Percentiles rank a stretch among this genome's conserved stretches.
These are phyloP conservation scores for Candida alai DNA, from an alignment of 805 yeast genomes.

Conservation along the genomic window DNA sequence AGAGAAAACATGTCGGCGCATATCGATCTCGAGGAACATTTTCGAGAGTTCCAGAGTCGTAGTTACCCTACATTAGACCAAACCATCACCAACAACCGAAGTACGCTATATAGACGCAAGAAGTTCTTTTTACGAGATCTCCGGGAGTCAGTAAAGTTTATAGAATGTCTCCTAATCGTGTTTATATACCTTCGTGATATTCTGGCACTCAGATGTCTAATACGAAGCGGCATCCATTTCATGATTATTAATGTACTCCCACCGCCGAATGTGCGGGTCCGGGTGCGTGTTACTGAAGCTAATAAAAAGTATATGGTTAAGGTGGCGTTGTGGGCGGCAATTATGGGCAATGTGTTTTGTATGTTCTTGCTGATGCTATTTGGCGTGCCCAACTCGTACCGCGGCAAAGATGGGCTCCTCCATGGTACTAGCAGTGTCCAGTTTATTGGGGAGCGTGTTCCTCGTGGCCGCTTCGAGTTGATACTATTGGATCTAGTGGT, in stretches of 20 bases:
- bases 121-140: conserved; percentile 36
- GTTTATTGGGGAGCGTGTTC: conserved; percentile 37
- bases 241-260: conserved; percentile 29
- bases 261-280: conserved; percentile 10
- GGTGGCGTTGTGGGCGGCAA: conserved; percentile 21
- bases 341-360: conserved; percentile 21
- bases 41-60: conserved; percentile 25
- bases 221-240: conserved; percentile 26
- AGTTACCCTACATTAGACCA: conserved; percentile 36
- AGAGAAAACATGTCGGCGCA: too few relatives aligned
- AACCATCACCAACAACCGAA: conserved; percentile 37
- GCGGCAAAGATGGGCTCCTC: conserved; percentile 16
- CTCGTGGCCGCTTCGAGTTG: conserved; percentile 22
- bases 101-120: conserved; percentile 40
- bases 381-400: conserved; percentile 19
- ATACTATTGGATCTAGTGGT: conserved; percentile 24
- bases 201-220: conserved; percentile 27
- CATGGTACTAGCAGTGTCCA: conserved; percentile 35
- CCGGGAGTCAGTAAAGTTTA: conserved; percentile 25
- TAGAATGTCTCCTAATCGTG: conserved; percentile 35
- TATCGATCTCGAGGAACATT: conserved; percentile 15
- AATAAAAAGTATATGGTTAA: conserved; percentile 24
- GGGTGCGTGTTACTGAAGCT: conserved; percentile 19
- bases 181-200: conserved; percentile 40
- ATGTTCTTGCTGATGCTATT: conserved; percentile 24